Base-by-base conservation (phyloP, 129 eudicot species). In the Scalesia atractyloides region DNA sequence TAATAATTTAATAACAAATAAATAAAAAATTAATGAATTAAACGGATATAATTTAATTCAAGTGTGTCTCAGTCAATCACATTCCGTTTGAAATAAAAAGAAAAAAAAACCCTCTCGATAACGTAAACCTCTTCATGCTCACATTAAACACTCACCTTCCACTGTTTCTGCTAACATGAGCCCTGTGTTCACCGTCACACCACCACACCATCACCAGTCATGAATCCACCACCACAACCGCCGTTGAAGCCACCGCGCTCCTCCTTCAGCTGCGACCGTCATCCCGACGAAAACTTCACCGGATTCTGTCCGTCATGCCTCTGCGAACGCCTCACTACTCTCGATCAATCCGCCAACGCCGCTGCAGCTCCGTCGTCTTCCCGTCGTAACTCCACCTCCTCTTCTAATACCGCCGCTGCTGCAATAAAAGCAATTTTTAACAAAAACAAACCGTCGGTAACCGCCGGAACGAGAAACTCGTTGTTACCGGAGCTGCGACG, bases 291-390 rank as follows among this genome's bases (percentile, higher is more conserved):
- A 73, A 83, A 85, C 51, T 92, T 92, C 81, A 83, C 91, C 63
- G 96, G 94, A 1, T 92, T 92, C 70, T 92, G 98, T 60, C 98
- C 96, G 0, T 83, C 89, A 39, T 92, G 98, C 48, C 84, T 92
- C 60, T 89, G 89, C 79, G 96, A 92, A 60, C 88, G 98, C 30
- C 95, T 92, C 81, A 79, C 87, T 58, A 87, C 92, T 6, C 80
- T 92, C 11, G 98, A 89, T 48, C 81, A 76, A 66, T 82, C 89
- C 30, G 78, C 85, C 56, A 34, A 72, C 37, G 73, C 80, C 66
- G 80, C 85, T 16, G 80, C 74, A 4, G 82, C 67, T 26, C 26
- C 82, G 0, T 76, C 97, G 4, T 73, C 93, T 13, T 86, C 88
- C 37, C 84, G 89, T 9, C 82, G 86, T 9, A 83, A 84, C 64